These are phyloP conservation scores for Magnusiomyces clavatus DNA, from an alignment of 1,139 yeast species.

Conservation along the genomic window DNA sequence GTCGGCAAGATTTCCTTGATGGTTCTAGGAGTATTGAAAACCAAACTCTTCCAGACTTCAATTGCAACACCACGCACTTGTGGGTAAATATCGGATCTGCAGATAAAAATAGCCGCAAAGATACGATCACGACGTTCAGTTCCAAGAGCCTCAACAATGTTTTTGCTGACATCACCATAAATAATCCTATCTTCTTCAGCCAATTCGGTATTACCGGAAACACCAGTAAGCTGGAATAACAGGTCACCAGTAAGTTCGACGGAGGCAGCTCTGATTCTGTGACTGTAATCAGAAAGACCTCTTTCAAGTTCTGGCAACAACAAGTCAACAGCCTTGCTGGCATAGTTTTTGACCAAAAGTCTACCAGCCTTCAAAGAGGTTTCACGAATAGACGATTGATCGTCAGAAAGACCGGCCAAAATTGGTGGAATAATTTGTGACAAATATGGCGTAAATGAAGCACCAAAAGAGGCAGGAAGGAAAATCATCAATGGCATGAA, in stretches of 20 bases:
- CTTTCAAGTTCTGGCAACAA: slow-evolving; percentile 87
- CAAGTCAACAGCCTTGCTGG: slow-evolving; percentile 86
- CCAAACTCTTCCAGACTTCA: slow-evolving; percentile 96
- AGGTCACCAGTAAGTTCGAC: slow-evolving; percentile 97
- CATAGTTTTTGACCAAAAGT: slow-evolving; percentile 83
- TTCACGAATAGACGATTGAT: slow-evolving; percentile 79
- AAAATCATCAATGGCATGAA: slow-evolving; percentile 85
- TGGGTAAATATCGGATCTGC: slow-evolving; percentile 87
- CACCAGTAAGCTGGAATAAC: slow-evolving; percentile 90
- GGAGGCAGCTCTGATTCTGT: slow-evolving; percentile 87
- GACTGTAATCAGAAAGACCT: slow-evolving; percentile 75
- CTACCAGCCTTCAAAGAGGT: slow-evolving; percentile 91
- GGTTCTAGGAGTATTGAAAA: slow-evolving; percentile 93
- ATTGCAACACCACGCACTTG: slow-evolving; percentile 86
- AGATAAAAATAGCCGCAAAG: slow-evolving; percentile 74
- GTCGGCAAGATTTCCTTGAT: slow-evolving; percentile 87
- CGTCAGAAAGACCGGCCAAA: slow-evolving; percentile 83
- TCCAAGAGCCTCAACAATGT: slow-evolving; percentile 75
- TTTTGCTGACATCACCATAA: slow-evolving; percentile 55
- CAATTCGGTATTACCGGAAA: slow-evolving; percentile 31
- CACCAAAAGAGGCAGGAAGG: slow-evolving; percentile 91
- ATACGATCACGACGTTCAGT: slow-evolving; percentile 82
- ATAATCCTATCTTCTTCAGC: slow-evolving; percentile 45
- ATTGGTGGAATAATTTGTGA: slow-evolving; percentile 82
- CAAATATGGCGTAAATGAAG: slow-evolving; percentile 85